Evolutionary conservation across 768 basidiomycete species (phyloP).

Genomic region (Ramaria sp.): DNA sequence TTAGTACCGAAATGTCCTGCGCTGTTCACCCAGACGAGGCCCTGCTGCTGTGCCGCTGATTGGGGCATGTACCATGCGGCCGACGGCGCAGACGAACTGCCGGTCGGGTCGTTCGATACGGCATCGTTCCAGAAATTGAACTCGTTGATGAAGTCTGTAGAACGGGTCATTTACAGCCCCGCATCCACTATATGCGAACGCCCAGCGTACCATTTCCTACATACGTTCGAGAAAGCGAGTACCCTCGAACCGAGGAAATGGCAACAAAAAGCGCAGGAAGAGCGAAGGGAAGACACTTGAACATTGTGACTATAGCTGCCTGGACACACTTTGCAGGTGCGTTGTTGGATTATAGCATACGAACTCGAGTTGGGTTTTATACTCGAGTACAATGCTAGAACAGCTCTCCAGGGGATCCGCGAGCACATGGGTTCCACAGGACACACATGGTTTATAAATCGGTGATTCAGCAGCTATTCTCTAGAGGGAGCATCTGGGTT

Average conservation of each 20-base stretch:
- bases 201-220: neutral
- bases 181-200: neutral
- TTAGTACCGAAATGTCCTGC: constrained; percentile 4
- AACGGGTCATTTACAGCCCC: neutral
- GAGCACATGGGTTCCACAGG: too few relatives aligned
- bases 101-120: neutral
- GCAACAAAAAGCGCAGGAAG: neutral
- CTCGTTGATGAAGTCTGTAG: constrained; percentile 3
- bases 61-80: constrained; percentile 2
- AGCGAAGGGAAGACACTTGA: neutral
- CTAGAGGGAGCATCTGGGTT: too few relatives aligned
- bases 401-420: too few relatives aligned
- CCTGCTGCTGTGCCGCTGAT: neutral
- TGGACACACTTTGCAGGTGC: too few relatives aligned
- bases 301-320: neutral
- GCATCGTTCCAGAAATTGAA: constrained; percentile 6
- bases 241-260: neutral
- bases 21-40: constrained; percentile 4
- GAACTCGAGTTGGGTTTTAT: too few relatives aligned
- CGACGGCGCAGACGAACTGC: neutral
- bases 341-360: too few relatives aligned
- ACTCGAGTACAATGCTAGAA: too few relatives aligned
- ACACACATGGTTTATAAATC: too few relatives aligned
- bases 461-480: too few relatives aligned
- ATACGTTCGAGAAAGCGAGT: constrained; percentile 3